phyloP scores from a whole-genome alignment of 371 early-diverging fungal genomes.

The Dinochytrium kinnereticum region DNA sequence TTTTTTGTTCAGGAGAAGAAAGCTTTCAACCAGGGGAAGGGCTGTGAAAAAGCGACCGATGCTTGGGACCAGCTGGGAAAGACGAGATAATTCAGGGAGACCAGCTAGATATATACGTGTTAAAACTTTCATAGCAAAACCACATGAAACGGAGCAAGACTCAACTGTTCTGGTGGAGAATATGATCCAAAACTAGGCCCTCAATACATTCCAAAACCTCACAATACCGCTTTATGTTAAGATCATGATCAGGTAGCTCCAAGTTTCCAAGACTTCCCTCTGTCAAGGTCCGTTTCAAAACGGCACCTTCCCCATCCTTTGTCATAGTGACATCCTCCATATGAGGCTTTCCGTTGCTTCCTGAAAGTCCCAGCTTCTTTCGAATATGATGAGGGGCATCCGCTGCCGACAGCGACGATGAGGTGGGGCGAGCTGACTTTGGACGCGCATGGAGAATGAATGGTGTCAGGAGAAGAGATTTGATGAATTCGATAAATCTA shows the following conservation, averaged over 20 bases:
- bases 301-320: not conserved
- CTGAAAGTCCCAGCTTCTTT: not conserved
- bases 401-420: conserved; percentile 15
- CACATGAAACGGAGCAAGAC: not conserved
- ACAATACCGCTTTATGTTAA: conserved; percentile 64
- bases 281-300: conserved; percentile 18
- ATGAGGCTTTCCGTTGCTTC: not conserved
- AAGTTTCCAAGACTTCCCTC: conserved; percentile 13
- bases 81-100: conserved; percentile 70
- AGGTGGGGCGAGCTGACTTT: conserved; percentile 17
- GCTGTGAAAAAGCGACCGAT: conserved; percentile 79
- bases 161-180: conserved; percentile 47
- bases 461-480: conserved; percentile 76
- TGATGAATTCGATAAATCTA: conserved; percentile 78
- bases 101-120: too few species aligned
- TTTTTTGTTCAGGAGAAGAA: conserved; percentile 62
- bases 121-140: not conserved
- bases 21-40: conserved; percentile 72
- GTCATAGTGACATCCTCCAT: not conserved
- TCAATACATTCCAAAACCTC: conserved; percentile 75
- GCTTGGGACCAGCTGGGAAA: conserved; percentile 72
- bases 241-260: conserved; percentile 8
- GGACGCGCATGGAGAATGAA: conserved; percentile 77
- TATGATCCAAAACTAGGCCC: conserved; percentile 65
- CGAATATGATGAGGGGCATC: not conserved